Evolutionary conservation across 129 eudicot species (phyloP), one percentile per base, ranked within the genome.

Genomic region (Gnaphalium uliginosum): DNA sequence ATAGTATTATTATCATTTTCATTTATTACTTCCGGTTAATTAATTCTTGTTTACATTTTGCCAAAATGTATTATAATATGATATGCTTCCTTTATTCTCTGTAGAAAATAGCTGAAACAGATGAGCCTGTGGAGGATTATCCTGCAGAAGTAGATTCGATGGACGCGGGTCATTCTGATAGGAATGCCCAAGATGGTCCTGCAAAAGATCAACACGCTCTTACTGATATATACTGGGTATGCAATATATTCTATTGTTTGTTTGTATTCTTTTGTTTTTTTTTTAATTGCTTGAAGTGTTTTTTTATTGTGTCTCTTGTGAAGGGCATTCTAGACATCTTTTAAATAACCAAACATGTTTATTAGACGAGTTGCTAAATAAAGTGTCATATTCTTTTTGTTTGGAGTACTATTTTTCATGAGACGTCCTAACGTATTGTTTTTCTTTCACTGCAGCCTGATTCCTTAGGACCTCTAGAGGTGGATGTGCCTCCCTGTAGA

Each of bases 391-490:
- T 70, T 27, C 63, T 70, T 26, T 3, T 53, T 46, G 30, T 2
- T 19, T 23, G 30, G 17, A 58, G 64, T 58, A 58, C 67, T 10
- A 17, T 8, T 19, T 39, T 68, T 11, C 19, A 6, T 21, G 56
- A 30, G 54, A 11, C 24, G 21, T 37, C 6, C 81, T 73, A 51
- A 76, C 13, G 4, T 17, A 23, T 56, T 68, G 26, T 59, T 61
- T 78, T 73, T 19, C 19, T 71, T 54, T 57, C 29, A n/a, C 65
- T 77, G 84, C 97, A 94, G 99, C 92, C 99, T 14, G 99, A 94
- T 62, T 94, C 97, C 13, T 80, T 94, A 82, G 97, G 97, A 60
- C 90, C 96, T 29, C 81, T 94, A 81, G 99, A 94, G 78, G 88
- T 94, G 84, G 97, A 89, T 25, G 27, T 83, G 62, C 88, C 89